Conservation (phyloP, 164 flowering plant species). For the Umbellularia californica region DNA sequence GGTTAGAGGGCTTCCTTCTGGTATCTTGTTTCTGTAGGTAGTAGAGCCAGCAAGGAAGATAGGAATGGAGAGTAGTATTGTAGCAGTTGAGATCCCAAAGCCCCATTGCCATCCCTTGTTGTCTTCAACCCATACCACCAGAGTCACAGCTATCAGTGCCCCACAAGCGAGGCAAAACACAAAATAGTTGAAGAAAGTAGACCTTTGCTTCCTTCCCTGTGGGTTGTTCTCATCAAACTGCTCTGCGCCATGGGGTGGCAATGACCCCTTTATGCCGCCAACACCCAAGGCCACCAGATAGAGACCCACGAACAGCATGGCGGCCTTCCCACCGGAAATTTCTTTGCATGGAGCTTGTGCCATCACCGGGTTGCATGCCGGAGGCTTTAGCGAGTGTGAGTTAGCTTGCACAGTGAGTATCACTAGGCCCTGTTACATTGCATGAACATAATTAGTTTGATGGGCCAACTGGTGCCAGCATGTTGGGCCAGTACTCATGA, state of each 20-base stretch:
- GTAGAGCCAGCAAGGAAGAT: conserved; percentile 66
- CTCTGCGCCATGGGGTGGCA: conserved; percentile 84
- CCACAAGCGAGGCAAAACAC: conserved; percentile 77
- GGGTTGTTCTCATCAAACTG: conserved; percentile 65
- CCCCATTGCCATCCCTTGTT: conserved; percentile 95
- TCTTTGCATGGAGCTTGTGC: conserved; percentile 29
- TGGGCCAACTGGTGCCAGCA: too few species aligned
- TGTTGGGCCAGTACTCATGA: too few species aligned
- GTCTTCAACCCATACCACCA: conserved; percentile 90
- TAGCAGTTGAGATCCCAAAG: conserved; percentile 56
- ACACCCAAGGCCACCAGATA: conserved; percentile 78
- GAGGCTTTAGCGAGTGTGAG: conserved; percentile 44
- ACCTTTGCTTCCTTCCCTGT: conserved; percentile 65
- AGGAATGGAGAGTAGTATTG: conserved; percentile 61
- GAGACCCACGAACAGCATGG: conserved; percentile 57
- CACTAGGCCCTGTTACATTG: conserved; percentile 52
- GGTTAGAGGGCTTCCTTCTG: conserved; percentile 79
- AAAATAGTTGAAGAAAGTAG: conserved; percentile 75
- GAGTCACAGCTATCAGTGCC: conserved; percentile 73
- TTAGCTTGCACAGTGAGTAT: conserved; percentile 75
- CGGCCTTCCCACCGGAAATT: conserved; percentile 38
- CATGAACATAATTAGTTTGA: not conserved
- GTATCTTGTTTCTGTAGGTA: conserved; percentile 59
- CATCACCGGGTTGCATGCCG: conserved; percentile 22
- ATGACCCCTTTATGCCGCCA: conserved; percentile 89